Conservation (phyloP, 208 protist genomes). For the Leishmania lainsoni region DNA sequence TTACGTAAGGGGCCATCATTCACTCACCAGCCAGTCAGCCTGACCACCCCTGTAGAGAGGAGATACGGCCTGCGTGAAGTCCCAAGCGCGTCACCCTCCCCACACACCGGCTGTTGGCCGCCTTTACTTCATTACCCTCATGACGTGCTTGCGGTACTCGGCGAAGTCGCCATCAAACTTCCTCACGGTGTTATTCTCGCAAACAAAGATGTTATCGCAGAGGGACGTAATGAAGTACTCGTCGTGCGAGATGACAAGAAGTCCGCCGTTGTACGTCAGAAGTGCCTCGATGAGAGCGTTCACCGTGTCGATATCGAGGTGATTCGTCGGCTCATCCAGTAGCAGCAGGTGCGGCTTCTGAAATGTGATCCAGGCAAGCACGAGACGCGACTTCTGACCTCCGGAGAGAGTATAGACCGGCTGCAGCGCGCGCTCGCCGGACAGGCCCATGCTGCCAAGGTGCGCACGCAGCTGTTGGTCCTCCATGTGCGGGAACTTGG, state of each 20-base stretch:
- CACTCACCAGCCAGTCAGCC: background rate
- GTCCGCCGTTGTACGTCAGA: conserved; percentile 87
- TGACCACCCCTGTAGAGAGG: background rate
- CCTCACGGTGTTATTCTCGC: conserved; percentile 69
- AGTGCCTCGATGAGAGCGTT: conserved; percentile 93
- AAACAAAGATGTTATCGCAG: conserved; percentile 93
- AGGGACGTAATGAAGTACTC: conserved; percentile 94
- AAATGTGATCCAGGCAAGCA: conserved; percentile 94
- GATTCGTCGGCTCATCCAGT: conserved; percentile 97
- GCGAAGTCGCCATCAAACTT: conserved; percentile 89
- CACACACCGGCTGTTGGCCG: background rate
- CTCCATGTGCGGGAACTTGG: conserved; percentile 85
- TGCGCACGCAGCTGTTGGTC: conserved; percentile 88
- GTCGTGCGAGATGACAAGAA: conserved; percentile 94
- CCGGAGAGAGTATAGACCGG: conserved; percentile 94
- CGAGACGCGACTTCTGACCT: conserved; percentile 95
- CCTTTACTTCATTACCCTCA: conserved; percentile 69
- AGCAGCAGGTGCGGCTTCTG: conserved; percentile 94
- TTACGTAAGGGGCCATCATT: background rate
- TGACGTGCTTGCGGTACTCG: conserved; percentile 85
- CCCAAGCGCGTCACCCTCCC: too few relatives aligned
- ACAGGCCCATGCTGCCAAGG: conserved; percentile 93
- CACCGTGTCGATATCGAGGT: conserved; percentile 95
- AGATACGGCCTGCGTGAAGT: background rate
- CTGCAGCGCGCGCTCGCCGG: conserved; percentile 83